Percentiles rank a stretch among this genome's conserved stretches.
These are phyloP conservation scores for Penicillium sp. DNA, from an alignment of 2,329 filamentous ascomycete genomes.

Conservation along the genomic window DNA sequence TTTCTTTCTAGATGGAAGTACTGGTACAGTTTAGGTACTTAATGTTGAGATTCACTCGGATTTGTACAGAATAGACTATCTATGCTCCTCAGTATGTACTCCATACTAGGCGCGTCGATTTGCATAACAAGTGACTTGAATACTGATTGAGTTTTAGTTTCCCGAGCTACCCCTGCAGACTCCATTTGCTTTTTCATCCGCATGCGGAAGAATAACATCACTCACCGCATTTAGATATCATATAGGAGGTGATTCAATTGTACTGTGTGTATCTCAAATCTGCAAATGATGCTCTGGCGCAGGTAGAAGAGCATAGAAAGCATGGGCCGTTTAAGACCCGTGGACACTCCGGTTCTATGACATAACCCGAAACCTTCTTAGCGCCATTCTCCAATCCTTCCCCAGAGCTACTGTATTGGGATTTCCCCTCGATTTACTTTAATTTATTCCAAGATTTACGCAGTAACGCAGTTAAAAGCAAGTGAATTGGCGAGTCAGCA, in stretches of 20 bases:
- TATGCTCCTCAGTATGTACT: too few species aligned
- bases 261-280: too few species aligned
- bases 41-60: neutral
- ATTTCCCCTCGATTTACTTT: too few species aligned
- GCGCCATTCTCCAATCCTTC: neutral
- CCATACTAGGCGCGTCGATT: too few species aligned
- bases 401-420: neutral
- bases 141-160: conserved; percentile 16
- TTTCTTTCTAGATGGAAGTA: too few species aligned
- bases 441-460: too few species aligned
- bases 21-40: too few species aligned
- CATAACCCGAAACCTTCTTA: conserved; percentile 4
- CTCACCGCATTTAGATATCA: neutral
- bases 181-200: conserved; percentile 10
- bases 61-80: too few species aligned
- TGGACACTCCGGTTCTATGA: conserved; percentile 2
- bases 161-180: conserved; percentile 26
- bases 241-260: neutral
- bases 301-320: too few species aligned
- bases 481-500: conserved; percentile 3
- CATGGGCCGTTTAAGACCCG: too few species aligned
- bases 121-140: too few species aligned
- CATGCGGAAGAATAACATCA: conserved; percentile 19
- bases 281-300: too few species aligned
- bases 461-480: neutral